Evolutionary conservation across 352 stramenopile genomes (phyloP).

Genomic region (Phytophthora palmivora): DNA sequence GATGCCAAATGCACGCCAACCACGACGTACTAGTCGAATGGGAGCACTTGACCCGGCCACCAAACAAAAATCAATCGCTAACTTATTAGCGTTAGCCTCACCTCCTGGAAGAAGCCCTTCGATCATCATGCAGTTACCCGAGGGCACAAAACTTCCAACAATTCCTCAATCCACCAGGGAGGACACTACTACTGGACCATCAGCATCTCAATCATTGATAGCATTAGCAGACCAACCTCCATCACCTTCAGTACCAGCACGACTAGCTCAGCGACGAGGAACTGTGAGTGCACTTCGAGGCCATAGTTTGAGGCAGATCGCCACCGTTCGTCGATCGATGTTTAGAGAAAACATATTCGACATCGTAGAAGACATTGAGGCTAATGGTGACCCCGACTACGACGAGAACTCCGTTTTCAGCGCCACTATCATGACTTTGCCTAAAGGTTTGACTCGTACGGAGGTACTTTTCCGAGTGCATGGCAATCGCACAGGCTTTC

Average conservation of each 20-base stretch:
- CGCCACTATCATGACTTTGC: constrained; percentile 82
- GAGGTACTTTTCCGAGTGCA: constrained; percentile 75
- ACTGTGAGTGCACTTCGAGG: constrained; percentile 48
- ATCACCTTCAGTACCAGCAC: constrained; percentile 1
- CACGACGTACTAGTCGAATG: constrained; percentile 23
- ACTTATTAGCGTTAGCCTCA: constrained; percentile 21
- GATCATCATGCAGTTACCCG: constrained; percentile 27
- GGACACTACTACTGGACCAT: not conserved
- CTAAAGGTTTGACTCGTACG: constrained; percentile 68
- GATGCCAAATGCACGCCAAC: constrained; percentile 28
- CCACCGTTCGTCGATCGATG: constrained; percentile 45
- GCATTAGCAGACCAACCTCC: constrained; percentile 21
- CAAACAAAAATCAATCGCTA: constrained; percentile 24
- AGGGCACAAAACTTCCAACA: constrained; percentile 21
- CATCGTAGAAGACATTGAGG: constrained; percentile 74
- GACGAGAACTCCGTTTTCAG: constrained; percentile 30
- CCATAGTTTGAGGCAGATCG: constrained; percentile 43
- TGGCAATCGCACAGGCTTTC: constrained; percentile 31
- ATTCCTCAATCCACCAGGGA: constrained; percentile 27
- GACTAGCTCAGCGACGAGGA: constrained; percentile 33
- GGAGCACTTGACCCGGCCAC: constrained; percentile 11
- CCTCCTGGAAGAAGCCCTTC: constrained; percentile 15
- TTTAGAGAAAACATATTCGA: constrained; percentile 81
- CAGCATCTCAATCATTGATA: constrained; percentile 12
- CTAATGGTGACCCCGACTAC: constrained; percentile 36